A percentile compares a stretch with the other conserved stretches of the same genome.
phyloP scores from a whole-genome alignment of 1,284 basidiomycete genomes.

The Hemileia vastatrix region DNA sequence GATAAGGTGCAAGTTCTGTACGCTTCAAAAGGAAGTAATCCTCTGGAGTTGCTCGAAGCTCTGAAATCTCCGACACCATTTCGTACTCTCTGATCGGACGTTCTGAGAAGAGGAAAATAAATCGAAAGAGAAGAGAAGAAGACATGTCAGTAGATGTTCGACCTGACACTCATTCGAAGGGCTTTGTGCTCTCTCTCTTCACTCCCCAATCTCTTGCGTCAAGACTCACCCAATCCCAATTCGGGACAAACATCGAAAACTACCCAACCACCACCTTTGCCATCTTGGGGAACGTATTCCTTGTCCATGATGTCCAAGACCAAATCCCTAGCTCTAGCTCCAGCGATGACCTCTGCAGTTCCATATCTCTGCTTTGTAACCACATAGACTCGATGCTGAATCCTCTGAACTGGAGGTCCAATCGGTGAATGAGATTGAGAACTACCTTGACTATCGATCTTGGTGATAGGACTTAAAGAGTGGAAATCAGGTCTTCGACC shows the following conservation, averaged over 20 bases:
- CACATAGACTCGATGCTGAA: slow-evolving; percentile 31
- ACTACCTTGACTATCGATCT: background rate
- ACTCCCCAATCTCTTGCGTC: background rate
- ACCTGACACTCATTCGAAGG: too few species aligned
- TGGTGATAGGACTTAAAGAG: background rate
- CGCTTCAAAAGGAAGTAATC: too few species aligned
- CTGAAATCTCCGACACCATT: too few species aligned
- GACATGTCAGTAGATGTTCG: too few species aligned
- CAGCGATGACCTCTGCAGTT: slow-evolving; percentile 28
- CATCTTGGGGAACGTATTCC: slow-evolving; percentile 31
- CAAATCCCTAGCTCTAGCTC: slow-evolving; percentile 33
- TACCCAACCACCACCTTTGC: slow-evolving; percentile 34
- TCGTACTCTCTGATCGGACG: too few species aligned
- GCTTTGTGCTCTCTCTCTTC: too few species aligned
- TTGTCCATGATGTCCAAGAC: slow-evolving; percentile 30
- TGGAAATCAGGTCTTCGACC: background rate
- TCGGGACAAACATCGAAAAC: slow-evolving; percentile 36
- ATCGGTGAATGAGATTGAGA: background rate
- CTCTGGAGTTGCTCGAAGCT: too few species aligned
- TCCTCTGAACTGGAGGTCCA: background rate
- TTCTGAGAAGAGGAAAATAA: too few species aligned
- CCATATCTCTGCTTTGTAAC: slow-evolving; percentile 32
- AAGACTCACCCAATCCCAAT: slow-evolving; percentile 30
- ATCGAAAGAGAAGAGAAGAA: too few species aligned
- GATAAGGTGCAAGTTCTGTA: too few species aligned